These are phyloP conservation scores for Aspergillus homomorphus DNA, from an alignment of 495 filamentous ascomycete genomes.

Conservation along the genomic window DNA sequence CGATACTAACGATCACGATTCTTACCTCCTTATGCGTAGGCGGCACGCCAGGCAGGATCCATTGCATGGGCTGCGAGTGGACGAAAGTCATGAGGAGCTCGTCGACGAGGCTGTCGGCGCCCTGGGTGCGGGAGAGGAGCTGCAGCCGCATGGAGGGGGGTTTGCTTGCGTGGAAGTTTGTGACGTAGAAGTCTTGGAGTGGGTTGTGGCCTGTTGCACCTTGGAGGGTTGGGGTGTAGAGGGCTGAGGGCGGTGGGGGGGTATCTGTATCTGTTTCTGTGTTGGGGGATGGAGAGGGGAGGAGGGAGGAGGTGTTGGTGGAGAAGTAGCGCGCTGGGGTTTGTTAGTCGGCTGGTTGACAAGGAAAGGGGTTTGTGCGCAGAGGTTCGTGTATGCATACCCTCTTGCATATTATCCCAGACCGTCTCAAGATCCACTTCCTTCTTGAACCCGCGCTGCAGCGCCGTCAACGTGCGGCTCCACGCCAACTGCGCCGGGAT, in stretches of 20 bases:
- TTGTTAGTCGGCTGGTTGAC: background rate
- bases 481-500: background rate
- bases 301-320: background rate
- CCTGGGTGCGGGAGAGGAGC: constrained; percentile 67
- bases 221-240: background rate
- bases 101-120: constrained; percentile 56
- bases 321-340: background rate
- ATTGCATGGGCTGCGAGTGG: constrained; percentile 65
- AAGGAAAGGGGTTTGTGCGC: background rate
- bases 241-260: background rate
- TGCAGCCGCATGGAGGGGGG: constrained; percentile 62
- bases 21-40: constrained; percentile 63
- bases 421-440: constrained; percentile 1
- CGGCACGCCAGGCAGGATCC: constrained; percentile 74
- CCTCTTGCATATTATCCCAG: constrained; percentile 2
- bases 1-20: constrained; percentile 71
- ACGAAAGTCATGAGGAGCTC: constrained; percentile 59
- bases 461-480: background rate
- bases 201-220: constrained; percentile 66
- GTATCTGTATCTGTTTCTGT: background rate
- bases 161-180: constrained; percentile 73
- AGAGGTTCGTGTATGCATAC: background rate
- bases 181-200: constrained; percentile 64
- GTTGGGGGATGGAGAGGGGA: background rate
- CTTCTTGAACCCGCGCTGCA: background rate